phyloP scores from a whole-genome alignment of 129 eudicot species.

The Centrapalus pauciflorus region DNA sequence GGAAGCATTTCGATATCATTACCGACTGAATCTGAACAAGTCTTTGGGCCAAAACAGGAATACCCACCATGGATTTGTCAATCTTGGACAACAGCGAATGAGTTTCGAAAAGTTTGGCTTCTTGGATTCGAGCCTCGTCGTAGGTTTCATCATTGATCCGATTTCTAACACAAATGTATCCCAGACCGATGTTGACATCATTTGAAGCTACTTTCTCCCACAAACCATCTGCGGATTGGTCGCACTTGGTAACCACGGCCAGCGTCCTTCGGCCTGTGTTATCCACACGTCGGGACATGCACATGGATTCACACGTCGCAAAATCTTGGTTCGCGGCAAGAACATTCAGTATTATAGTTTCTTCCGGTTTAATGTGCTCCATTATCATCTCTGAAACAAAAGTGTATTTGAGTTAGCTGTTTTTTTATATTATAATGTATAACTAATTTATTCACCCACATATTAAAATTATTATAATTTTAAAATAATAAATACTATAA shows the following conservation, averaged over 20 bases:
- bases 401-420: no score
- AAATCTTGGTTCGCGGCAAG: neutral
- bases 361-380: constrained; percentile 15
- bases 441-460: no score
- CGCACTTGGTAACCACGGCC: neutral
- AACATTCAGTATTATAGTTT: constrained; percentile 4
- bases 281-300: constrained; percentile 14
- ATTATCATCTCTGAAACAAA: constrained; percentile 17
- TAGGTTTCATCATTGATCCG: constrained; percentile 5
- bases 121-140: neutral
- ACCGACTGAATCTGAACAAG: constrained; percentile 2
- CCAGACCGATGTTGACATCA: neutral
- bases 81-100: constrained; percentile 7
- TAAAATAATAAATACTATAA: no score
- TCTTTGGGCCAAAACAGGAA: constrained; percentile 7
- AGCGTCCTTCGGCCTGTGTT: neutral
- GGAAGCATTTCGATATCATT: constrained; percentile 4
- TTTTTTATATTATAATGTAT: no score
- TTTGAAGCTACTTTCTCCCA: neutral
- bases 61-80: constrained; percentile 8
- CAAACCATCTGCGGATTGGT: neutral
- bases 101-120: constrained; percentile 1
- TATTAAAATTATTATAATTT: no score
- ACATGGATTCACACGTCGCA: constrained; percentile 1
- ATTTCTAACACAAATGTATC: constrained; percentile 5